These are phyloP conservation scores for Ascochyta clinopodiicola DNA, from an alignment of 2,329 filamentous ascomycete species.

Conservation along the genomic window DNA sequence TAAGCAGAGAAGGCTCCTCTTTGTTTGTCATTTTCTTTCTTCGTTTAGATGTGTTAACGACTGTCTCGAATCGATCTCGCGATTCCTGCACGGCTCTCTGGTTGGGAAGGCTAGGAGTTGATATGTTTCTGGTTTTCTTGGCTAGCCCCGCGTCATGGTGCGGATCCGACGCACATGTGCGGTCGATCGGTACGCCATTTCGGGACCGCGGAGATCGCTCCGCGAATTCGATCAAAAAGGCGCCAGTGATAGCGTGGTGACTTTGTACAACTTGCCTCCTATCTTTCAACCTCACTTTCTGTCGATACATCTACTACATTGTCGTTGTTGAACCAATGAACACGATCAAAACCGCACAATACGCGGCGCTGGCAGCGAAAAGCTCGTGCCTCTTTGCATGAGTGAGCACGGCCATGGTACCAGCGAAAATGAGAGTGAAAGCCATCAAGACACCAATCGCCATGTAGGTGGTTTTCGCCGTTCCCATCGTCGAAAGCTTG, in stretches of 20 bases:
- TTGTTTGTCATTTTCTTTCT: neutral
- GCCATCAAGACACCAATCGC: too few relatives aligned
- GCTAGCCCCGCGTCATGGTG: slow-evolving; percentile 12
- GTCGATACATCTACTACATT: neutral
- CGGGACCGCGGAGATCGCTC: slow-evolving; percentile 11
- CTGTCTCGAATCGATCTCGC: too few relatives aligned
- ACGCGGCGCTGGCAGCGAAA: slow-evolving; percentile 24
- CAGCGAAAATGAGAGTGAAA: too few relatives aligned
- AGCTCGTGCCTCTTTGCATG: too few relatives aligned
- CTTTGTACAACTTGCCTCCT: too few relatives aligned
- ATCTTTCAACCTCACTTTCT: too few relatives aligned
- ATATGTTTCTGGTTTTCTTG: slow-evolving; percentile 2
- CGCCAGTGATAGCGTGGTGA: neutral
- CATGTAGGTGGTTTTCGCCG: too few relatives aligned
- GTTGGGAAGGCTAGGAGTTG: neutral
- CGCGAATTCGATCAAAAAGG: neutral
- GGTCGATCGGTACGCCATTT: slow-evolving; percentile 9
- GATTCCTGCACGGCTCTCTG: neutral
- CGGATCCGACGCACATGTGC: slow-evolving; percentile 10
- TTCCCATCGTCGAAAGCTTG: too few relatives aligned
- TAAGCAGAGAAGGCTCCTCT: slow-evolving; percentile 51
- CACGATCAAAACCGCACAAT: slow-evolving; percentile 31
- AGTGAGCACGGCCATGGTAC: too few relatives aligned
- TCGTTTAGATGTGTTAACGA: neutral
- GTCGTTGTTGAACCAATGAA: slow-evolving; percentile 21